A percentile compares a stretch with the other conserved stretches of the same genome.
Conservation (phyloP, 108 stramenopile species). For the Discostella stelligeroides region DNA sequence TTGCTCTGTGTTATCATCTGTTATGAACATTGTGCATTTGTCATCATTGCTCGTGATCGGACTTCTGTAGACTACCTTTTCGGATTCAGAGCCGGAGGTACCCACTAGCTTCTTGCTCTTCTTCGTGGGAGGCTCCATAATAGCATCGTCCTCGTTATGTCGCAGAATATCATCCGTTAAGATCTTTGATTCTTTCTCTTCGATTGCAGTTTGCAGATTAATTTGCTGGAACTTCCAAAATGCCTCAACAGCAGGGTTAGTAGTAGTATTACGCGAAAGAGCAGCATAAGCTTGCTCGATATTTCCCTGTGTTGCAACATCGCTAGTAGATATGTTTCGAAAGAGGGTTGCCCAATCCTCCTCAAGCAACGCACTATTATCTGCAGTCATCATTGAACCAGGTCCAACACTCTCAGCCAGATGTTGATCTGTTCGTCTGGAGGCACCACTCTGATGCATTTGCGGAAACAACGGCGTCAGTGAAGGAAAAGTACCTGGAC, state of each 20-base stretch:
- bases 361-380: not conserved
- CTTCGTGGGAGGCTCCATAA: conserved; percentile 9
- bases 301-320: not conserved
- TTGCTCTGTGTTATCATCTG: no score
- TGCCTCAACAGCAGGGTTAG: not conserved
- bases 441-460: not conserved
- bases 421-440: not conserved
- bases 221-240: no score
- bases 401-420: not conserved
- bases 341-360: not conserved
- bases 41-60: not conserved
- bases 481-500: not conserved
- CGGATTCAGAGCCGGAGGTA: not conserved
- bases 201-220: no score
- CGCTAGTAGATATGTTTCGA: not conserved
- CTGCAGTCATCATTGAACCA: not conserved
- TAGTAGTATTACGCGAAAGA: no score
- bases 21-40: not conserved
- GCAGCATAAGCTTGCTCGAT: not conserved
- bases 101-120: not conserved
- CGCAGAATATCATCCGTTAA: no score
- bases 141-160: not conserved
- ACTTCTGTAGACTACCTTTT: not conserved
- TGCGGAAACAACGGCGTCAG: conserved; percentile 15
- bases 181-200: no score